phyloP scores from a whole-genome alignment of 169 alveolate genomes.

The Perkinsus chesapeaki region DNA sequence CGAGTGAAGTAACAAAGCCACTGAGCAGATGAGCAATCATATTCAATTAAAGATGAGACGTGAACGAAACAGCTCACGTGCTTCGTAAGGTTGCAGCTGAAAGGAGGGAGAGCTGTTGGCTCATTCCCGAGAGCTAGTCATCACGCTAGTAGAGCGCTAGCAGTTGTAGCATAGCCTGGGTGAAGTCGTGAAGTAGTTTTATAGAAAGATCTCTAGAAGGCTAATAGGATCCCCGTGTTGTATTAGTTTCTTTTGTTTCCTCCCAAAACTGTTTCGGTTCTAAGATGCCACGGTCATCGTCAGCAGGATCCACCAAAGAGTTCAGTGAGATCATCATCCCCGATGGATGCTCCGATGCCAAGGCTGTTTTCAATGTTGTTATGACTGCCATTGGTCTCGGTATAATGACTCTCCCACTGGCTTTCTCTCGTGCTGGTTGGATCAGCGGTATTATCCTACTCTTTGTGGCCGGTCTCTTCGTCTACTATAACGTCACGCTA shows the following conservation, averaged over 20 bases:
- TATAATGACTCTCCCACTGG: background rate
- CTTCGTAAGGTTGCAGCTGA: too few relatives aligned
- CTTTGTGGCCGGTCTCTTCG: background rate
- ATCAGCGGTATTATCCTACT: background rate
- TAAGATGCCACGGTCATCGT: background rate
- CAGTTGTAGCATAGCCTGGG: too few relatives aligned
- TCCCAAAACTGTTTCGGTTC: background rate
- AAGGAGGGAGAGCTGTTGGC: too few relatives aligned
- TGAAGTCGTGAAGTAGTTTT: too few relatives aligned
- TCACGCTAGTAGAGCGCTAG: too few relatives aligned
- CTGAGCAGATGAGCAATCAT: too few relatives aligned
- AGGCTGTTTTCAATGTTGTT: background rate
- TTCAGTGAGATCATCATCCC: background rate
- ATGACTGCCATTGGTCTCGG: background rate
- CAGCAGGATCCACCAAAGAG: background rate
- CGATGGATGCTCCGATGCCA: background rate
- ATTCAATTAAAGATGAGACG: too few relatives aligned
- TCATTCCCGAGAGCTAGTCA: too few relatives aligned
- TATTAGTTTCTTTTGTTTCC: background rate
- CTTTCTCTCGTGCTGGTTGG: background rate
- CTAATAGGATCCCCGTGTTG: too few relatives aligned
- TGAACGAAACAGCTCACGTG: too few relatives aligned
- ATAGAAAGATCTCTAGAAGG: too few relatives aligned
- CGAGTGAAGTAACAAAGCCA: too few relatives aligned
- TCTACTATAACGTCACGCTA: background rate